A percentile compares a stretch with the other conserved stretches of the same genome.
Conservation (phyloP, 164 flowering plant species). For the Piper betle region DNA sequence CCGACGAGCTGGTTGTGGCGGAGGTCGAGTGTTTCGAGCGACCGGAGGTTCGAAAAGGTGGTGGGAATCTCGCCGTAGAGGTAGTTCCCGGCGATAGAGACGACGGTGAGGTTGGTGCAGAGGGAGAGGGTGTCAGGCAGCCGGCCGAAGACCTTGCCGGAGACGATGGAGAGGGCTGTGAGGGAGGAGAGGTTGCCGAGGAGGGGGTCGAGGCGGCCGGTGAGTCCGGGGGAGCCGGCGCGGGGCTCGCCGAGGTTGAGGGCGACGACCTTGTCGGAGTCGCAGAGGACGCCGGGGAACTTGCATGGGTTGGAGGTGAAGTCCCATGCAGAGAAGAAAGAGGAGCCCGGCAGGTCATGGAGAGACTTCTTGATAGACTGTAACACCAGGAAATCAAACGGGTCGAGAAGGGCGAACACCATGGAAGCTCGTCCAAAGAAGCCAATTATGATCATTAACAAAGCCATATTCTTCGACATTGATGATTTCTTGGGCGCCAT, state of each 20-base stretch:
- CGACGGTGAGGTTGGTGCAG: conserved; percentile 43
- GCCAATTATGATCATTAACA: too few species aligned
- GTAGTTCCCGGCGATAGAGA: conserved; percentile 66
- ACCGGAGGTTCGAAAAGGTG: conserved; percentile 26
- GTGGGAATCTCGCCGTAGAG: conserved; percentile 62
- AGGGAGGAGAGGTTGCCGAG: conserved; percentile 62
- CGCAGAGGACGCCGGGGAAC: conserved; percentile 23
- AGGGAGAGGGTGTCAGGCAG: conserved; percentile 48
- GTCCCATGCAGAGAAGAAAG: conserved; percentile 24
- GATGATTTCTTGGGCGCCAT: background rate
- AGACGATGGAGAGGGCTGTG: conserved; percentile 62
- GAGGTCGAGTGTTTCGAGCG: conserved; percentile 64
- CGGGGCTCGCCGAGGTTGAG: conserved; percentile 80
- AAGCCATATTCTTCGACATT: background rate
- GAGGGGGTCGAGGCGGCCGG: conserved; percentile 63
- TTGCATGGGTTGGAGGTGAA: conserved; percentile 32
- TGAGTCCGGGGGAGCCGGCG: conserved; percentile 81
- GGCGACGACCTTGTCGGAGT: conserved; percentile 20
- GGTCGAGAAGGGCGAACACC: conserved; percentile 13
- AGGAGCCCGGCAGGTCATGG: conserved; percentile 23
- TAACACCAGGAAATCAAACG: conserved; percentile 23
- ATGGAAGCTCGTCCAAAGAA: background rate
- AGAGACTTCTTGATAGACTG: conserved; percentile 18
- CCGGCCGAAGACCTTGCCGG: conserved; percentile 64
- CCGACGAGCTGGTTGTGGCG: conserved; percentile 72